Evolutionary conservation across 192 early-diverging fungal species (phyloP).

Genomic region (Linnemannia schmuckeri): DNA sequence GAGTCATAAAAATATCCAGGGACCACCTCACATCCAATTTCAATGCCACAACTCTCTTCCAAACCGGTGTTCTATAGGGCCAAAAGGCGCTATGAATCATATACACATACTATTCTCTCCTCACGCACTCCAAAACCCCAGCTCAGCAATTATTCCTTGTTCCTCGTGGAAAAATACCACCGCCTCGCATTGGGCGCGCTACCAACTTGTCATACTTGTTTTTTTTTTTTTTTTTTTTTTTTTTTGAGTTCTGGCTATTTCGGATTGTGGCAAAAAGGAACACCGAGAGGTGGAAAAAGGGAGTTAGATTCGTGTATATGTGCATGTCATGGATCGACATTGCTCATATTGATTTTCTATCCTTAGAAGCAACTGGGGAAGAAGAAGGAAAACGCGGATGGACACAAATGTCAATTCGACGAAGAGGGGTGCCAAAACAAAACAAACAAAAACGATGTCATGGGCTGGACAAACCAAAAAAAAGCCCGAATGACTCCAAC

Average conservation of each 20-base stretch:
- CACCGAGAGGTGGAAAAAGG: background rate
- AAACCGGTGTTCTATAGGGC: too few relatives aligned
- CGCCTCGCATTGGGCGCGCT: background rate
- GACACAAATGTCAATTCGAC: background rate
- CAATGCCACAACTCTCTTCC: too few relatives aligned
- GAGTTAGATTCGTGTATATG: background rate
- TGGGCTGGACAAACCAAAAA: background rate
- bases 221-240: background rate
- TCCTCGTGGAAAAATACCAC: background rate
- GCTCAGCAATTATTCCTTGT: background rate
- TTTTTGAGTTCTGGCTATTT: background rate
- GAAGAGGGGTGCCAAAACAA: background rate
- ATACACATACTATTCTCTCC: background rate
- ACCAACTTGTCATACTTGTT: background rate
- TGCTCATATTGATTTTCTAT: background rate
- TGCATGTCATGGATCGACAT: background rate
- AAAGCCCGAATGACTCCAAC: background rate
- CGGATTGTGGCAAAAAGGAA: background rate
- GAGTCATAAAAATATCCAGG: background rate
- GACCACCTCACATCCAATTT: background rate
- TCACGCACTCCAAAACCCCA: background rate
- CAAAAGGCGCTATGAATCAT: too few relatives aligned
- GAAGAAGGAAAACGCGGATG: background rate
- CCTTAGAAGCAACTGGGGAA: background rate
- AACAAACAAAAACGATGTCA: constrained; percentile 1